Base-by-base conservation (phyloP, 2,329 filamentous ascomycete species). In the Lasiodiplodia sp. region DNA sequence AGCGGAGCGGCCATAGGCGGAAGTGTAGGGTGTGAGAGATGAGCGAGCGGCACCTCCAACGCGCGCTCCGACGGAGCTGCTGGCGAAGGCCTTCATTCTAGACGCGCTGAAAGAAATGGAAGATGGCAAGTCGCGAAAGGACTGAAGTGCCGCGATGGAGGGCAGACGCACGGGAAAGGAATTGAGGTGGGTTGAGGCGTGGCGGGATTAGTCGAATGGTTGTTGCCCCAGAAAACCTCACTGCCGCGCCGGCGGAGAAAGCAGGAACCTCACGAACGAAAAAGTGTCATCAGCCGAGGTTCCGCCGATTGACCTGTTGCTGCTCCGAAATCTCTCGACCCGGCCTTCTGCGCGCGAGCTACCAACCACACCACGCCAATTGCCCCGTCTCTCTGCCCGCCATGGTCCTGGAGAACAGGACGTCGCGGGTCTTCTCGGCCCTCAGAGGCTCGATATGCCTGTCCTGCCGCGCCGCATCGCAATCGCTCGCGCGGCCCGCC, bases 11-110 rank as follows among this genome's bases (percentile, higher is more conserved):
- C 82, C 82, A 73, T 82, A 81, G 69, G 79, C 78, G 72, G 75
- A 76, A 68, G 78, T 73, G 58, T 79, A 72, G 56, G 78, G 72
- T 68, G 80, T 74, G 44, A 63, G 57, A 62, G 67, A 76, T 60
- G 77, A 76, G 68, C 78, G 77, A 71, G 74, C 72, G 73, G 78
- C 77, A 70, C 74, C 73, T 78, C 79, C 77, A 74, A 80, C 80
- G 76, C 80, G 77, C 72, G 76, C 75, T 67, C 79, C 78, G 69
- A 83, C 74, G 72, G 77, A 76, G 75, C 75, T 78, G 70, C 79
- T 75, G 55, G 77, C 73, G 58, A 80, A 73, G 70, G 80, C 80
- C 76, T 80, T 82, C 83, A 85, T 85, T 75, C 79, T 84, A 76
- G 62, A 47, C 25, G 60, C 58, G 28, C 67, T n/a, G 53, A 34